These are phyloP conservation scores for Strobilomyces echinocephalus DNA, from an alignment of 768 basidiomycete species.

Conservation along the genomic window DNA sequence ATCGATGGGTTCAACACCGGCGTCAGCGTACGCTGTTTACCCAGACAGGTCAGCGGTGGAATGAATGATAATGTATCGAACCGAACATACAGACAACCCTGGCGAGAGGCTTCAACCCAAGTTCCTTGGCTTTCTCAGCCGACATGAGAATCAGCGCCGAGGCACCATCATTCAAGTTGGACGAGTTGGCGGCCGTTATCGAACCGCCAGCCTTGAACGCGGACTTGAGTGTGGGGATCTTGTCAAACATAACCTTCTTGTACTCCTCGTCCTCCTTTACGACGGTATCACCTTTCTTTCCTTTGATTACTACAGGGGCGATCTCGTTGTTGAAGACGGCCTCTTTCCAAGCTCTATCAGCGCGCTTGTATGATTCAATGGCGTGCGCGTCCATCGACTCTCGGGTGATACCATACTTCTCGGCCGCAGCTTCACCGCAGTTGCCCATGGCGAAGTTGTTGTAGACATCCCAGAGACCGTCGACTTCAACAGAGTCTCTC, in stretches of 20 bases:
- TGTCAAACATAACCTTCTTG: slow-evolving; percentile 94
- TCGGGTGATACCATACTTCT: slow-evolving; percentile 77
- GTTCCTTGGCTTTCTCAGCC: slow-evolving; percentile 85
- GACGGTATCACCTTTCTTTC: slow-evolving; percentile 89
- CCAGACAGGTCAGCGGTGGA: slow-evolving; percentile 1
- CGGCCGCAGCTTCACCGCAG: slow-evolving; percentile 85
- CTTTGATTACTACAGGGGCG: slow-evolving; percentile 84
- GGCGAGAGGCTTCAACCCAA: slow-evolving; percentile 89
- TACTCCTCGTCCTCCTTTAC: slow-evolving; percentile 97
- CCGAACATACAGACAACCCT: slow-evolving; percentile 79
- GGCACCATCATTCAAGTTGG: slow-evolving; percentile 92
- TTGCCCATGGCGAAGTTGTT: slow-evolving; percentile 98
- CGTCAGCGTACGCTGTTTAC: slow-evolving; percentile 85
- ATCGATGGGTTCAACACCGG: slow-evolving; percentile 93
- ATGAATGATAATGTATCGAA: neutral
- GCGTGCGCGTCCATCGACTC: slow-evolving; percentile 88
- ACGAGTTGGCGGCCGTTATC: slow-evolving; percentile 97
- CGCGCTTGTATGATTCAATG: slow-evolving; percentile 91
- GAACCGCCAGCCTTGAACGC: slow-evolving; percentile 86
- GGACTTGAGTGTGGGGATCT: slow-evolving; percentile 82
- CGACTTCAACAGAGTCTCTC: slow-evolving; percentile 82
- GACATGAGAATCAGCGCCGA: slow-evolving; percentile 94
- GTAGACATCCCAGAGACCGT: slow-evolving; percentile 96
- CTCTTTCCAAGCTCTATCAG: slow-evolving; percentile 84
- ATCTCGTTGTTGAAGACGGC: slow-evolving; percentile 86